Evolutionary conservation across 108 stramenopile genomes (phyloP), one percentile per base, ranked within the genome.

Genomic region (Cyclotella sp.): DNA sequence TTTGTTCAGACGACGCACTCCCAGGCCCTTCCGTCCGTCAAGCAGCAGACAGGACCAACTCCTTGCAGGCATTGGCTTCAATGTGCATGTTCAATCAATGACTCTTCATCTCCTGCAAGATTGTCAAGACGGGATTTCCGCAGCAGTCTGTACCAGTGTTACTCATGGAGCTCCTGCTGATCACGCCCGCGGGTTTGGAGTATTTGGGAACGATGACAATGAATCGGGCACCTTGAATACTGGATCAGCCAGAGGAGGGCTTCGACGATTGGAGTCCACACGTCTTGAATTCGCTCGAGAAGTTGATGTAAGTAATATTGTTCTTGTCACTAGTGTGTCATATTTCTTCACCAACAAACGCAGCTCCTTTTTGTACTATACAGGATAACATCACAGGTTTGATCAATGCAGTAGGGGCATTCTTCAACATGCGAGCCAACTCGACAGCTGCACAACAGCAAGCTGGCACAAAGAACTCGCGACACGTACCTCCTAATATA

Each of bases 111-210:
- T 87, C 1, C 64, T 86, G 9, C 69, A 85, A 66, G 87, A 88
- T 70, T 68, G 82, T 21, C 54, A 71, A 18, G 49, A 55, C 12
- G 59, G 76, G 22, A 57, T 72, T 27, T 49, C 65, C 14, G 63
- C 82, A 28, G 67, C 68, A 42, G 49, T 85, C 12, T 85, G 83
- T 71, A 80, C 89, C 41, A 92, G 91, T 64, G 76, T 92, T 24
- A 93, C 96, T 12, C 85, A 85, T 70, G 96, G 96, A 12, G 96
- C 96, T 9, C 93, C 93, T 55, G 81, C 92, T 21, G 96, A 96
- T 83, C 96, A 96, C 72, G 91, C 91, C 8, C 80, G 87, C 39
- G 96, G 96, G 55, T 96, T 94, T 84, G 87, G 86, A 41, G 63
- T 89, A 27, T 53, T 85, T 19, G 76, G 81, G 6, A 73, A 79